Evolutionary conservation across 495 filamentous ascomycete genomes (phyloP), one percentile per base, ranked within the genome.

Genomic region (Penicillium dipodomyicola): DNA sequence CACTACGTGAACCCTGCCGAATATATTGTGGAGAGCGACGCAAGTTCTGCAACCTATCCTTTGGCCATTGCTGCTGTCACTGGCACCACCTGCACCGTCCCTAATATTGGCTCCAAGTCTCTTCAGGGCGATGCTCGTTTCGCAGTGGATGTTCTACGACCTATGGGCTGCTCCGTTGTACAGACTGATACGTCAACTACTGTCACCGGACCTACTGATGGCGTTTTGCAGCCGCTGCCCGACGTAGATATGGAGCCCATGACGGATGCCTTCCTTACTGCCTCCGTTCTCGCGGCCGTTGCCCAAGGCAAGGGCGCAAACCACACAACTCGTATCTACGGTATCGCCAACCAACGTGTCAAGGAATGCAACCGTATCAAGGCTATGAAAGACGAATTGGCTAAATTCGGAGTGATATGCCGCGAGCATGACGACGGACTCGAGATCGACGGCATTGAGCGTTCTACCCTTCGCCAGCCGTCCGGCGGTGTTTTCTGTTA

Each of bases 221-320:
- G 92, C 22, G 72, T 79, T 5, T 73, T 99, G 41, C 85, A 85
- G 58, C 81, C 86, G 0, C 72, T 91, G 10, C 79, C 85, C 2
- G 83, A 92, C 46, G 85, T 97, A 25, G 92, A 99, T 65, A 99
- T 99, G 94, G 94, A 97, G 67, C 89, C 92, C 15, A 99, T 99
- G 94, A 99, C 94, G 0, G 94, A 99, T 77, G 94, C 94, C 50
- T 99, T 99, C 81, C 77, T 99, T 29, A 95, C 90, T 25, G 94
- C 94, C 17, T 93, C 91, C 12, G 90, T 96, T 30, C 84, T 99
- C 49, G 95, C 92, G 15, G 94, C 94, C 48, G 89, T 94, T 41
- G 92, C 92, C n/a, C 86, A 81, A 14, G 85, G 87, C 0, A 67
- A 73, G 12, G 70, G 62, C 27, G 62, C 67, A 33, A 77, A 72